phyloP scores from a whole-genome alignment of 2,329 filamentous ascomycete species.

The Trichoderma brevicompactum region DNA sequence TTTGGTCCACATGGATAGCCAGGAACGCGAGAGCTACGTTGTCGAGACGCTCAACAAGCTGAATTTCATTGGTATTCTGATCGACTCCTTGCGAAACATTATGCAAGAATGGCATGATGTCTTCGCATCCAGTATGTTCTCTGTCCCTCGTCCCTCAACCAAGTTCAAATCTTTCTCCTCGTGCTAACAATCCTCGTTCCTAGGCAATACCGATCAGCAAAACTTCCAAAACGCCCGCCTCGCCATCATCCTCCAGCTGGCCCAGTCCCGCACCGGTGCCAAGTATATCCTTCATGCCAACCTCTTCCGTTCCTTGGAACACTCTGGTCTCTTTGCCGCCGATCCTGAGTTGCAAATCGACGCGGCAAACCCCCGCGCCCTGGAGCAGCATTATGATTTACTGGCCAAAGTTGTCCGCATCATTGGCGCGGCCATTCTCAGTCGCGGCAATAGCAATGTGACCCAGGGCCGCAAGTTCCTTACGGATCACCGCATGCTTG shows the following conservation, averaged over 20 bases:
- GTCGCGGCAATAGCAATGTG: conserved; percentile 80
- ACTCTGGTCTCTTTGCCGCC: conserved; percentile 82
- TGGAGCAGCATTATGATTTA: conserved; percentile 82
- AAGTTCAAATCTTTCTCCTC: too few species aligned
- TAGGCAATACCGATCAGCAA: conserved; percentile 50
- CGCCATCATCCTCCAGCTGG: conserved; percentile 80
- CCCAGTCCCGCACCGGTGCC: conserved; percentile 82
- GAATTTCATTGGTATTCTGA: conserved; percentile 88
- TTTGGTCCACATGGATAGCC: conserved; percentile 72
- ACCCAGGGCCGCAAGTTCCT: conserved; percentile 81
- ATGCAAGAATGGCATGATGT: conserved; percentile 71
- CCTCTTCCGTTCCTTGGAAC: conserved; percentile 78
- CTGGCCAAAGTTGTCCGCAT: conserved; percentile 81
- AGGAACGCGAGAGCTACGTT: conserved; percentile 73
- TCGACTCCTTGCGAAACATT: conserved; percentile 83
- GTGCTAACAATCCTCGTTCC: conserved; percentile 19
- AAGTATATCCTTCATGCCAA: conserved; percentile 87
- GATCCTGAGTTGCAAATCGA: conserved; percentile 92
- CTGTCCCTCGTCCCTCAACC: background rate
- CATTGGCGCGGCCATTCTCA: conserved; percentile 79
- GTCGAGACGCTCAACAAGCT: conserved; percentile 80
- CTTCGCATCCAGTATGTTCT: conserved; percentile 54
- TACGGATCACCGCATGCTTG: conserved; percentile 77
- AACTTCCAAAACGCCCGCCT: conserved; percentile 72
- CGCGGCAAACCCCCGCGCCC: conserved; percentile 68